These are phyloP conservation scores for Brassica cretica DNA, from an alignment of 345 rosid genomes.

Conservation along the genomic window DNA sequence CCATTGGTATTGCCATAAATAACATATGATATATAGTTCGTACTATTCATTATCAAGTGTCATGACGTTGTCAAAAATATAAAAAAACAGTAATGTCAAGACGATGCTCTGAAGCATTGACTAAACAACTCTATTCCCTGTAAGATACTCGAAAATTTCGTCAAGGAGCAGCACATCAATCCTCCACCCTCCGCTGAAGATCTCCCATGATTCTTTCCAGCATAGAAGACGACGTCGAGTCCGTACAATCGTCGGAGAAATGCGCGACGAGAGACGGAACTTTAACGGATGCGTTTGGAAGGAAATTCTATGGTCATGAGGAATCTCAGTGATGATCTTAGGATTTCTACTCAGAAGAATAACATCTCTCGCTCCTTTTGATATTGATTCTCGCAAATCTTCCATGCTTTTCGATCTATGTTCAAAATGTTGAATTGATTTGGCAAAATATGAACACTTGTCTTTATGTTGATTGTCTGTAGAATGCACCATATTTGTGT, in stretches of 20 bases:
- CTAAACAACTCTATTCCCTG: neutral
- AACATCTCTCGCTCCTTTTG: conserved; percentile 56
- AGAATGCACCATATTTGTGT: conserved; percentile 45
- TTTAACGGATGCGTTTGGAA: too few relatives aligned
- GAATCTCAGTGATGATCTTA: conserved; percentile 61
- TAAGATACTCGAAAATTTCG: conserved; percentile 39
- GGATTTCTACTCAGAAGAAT: conserved; percentile 60
- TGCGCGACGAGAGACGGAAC: neutral
- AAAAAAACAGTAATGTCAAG: too few relatives aligned
- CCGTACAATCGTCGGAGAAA: conserved; percentile 58
- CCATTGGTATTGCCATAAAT: too few relatives aligned
- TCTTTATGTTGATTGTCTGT: conserved; percentile 3
- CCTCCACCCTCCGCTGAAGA: conserved; percentile 60
- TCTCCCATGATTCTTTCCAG: conserved; percentile 50
- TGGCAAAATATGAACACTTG: neutral
- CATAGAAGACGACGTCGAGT: conserved; percentile 67
- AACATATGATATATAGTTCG: too few relatives aligned
- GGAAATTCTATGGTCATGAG: too few relatives aligned
- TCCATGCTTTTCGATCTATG: neutral
- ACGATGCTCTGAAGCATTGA: too few relatives aligned
- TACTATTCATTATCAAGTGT: too few relatives aligned
- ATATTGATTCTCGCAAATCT: conserved; percentile 42
- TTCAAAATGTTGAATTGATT: conserved; percentile 11
- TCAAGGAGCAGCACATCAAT: conserved; percentile 56
- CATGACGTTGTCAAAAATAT: too few relatives aligned